phyloP scores from a whole-genome alignment of 2,329 filamentous ascomycete genomes.

The Botrytis porri region DNA sequence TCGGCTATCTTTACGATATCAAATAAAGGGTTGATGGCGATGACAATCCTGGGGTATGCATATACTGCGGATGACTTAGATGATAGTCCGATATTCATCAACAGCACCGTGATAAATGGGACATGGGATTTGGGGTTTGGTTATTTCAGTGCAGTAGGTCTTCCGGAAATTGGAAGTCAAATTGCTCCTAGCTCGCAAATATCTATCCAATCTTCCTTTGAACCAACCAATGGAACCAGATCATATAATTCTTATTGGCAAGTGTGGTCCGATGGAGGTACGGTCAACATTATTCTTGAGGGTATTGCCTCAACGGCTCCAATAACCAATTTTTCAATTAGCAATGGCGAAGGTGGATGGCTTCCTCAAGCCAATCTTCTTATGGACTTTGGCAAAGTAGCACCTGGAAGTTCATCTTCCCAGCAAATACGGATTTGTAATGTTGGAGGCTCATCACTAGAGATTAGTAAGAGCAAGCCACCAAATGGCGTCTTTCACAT shows the following conservation, averaged over 20 bases:
- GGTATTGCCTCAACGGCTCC: conserved; percentile 35
- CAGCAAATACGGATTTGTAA: conserved; percentile 37
- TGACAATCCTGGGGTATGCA: conserved; percentile 38
- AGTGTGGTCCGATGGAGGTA: conserved; percentile 37
- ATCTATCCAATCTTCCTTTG: conserved; percentile 36
- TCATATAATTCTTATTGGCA: conserved; percentile 36
- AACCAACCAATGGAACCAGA: conserved; percentile 32
- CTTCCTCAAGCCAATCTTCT: conserved; percentile 26
- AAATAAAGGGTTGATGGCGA: conserved; percentile 37
- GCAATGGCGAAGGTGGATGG: conserved; percentile 38
- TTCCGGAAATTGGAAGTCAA: conserved; percentile 32
- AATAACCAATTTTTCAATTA: conserved; percentile 36
- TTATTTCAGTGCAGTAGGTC: conserved; percentile 28
- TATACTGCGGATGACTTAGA: conserved; percentile 34
- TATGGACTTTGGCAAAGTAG: conserved; percentile 35
- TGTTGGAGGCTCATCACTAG: conserved; percentile 35
- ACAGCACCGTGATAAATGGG: conserved; percentile 30
- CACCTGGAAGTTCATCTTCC: conserved; percentile 31
- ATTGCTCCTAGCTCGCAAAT: conserved; percentile 32
- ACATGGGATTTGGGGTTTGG: conserved; percentile 29
- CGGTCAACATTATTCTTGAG: conserved; percentile 32
- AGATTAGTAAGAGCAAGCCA: conserved; percentile 37
- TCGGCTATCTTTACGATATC: conserved; percentile 37
- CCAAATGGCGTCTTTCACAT: conserved; percentile 31
- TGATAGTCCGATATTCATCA: conserved; percentile 27